Base-by-base conservation (phyloP, 192 early-diverging fungal genomes). In the Gonapodya sp. region DNA sequence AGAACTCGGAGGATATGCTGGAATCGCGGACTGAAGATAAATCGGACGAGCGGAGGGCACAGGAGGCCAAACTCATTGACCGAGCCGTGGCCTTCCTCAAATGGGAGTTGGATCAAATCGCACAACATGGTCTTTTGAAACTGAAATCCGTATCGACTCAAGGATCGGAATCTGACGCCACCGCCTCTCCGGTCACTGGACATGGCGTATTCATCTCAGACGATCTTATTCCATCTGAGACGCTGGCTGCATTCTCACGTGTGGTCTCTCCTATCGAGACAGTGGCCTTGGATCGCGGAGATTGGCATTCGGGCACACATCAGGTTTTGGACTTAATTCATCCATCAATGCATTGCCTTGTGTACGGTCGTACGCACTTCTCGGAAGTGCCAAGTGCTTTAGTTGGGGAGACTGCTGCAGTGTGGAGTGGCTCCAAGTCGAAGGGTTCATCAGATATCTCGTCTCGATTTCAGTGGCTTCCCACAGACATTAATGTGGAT, bases 401-500 rank as follows among this genome's bases (percentile, higher is more conserved):
- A 79, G 2, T 79, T 31, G 82, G 81, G 36, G 79, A 36, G 73
- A 80, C 73, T 30, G 14, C 33, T 36, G 79, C 74, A 14, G 35
- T 36, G 0, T 73, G 33, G 31, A 35, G 2, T 64, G 46, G 46
- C 8, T 64, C 46, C 8, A 64, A 64, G 24, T 16, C 8, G 8
- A 16, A 8, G 8, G 8, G 8, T 8, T 16, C 46, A 64, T 64
- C 46, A 64, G 46, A 64, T 64, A 64, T 64, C 2, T 80, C 79
- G 30, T 24, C 37, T 34, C 16, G 36, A 73, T 91, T 82, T 78
- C 89, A 92, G 81, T 93, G 91, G 93, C 85, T 94, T 24, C 93
- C 94, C 0, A 81, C 89, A 1, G 93, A 92, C 36, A 91, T 93
- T 81, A 78, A 82, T 0, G 85, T 94, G 0, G 74, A 34, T 30